Percentiles rank a stretch among this genome's conserved stretches.
phyloP scores from a whole-genome alignment of 352 stramenopile species.

The Globisporangium yorkense region DNA sequence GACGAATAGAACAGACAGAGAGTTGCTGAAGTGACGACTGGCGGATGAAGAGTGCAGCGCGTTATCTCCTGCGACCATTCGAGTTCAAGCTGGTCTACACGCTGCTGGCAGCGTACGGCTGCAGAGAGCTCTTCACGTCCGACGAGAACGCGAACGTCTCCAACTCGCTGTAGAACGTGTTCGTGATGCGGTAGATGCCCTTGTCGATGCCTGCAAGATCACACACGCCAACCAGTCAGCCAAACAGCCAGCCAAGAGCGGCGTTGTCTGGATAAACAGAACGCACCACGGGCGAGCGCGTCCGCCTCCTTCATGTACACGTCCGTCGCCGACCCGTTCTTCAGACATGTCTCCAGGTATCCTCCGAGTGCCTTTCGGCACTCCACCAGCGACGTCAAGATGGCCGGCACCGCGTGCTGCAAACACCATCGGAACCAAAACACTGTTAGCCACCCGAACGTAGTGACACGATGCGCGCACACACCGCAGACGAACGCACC shows the following conservation, averaged over 20 bases:
- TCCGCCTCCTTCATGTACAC: slow-evolving; percentile 59
- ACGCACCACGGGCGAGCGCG: slow-evolving; percentile 35
- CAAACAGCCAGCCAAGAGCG: too few relatives aligned
- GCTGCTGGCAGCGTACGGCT: slow-evolving; percentile 38
- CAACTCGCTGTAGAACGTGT: slow-evolving; percentile 59
- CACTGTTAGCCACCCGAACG: not conserved
- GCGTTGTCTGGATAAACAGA: not conserved
- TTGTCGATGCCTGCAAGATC: slow-evolving; percentile 50
- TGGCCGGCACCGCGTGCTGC: slow-evolving; percentile 62
- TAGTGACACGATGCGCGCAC: not conserved
- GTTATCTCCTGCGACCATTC: not conserved
- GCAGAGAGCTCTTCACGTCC: slow-evolving; percentile 38
- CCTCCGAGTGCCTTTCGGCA: slow-evolving; percentile 53
- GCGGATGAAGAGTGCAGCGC: too few relatives aligned
- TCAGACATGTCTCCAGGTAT: slow-evolving; percentile 69
- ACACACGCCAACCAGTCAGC: not conserved
- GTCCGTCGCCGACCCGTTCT: slow-evolving; percentile 49
- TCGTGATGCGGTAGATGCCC: slow-evolving; percentile 72
- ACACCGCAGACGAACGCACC: slow-evolving; percentile 22
- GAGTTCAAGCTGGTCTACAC: slow-evolving; percentile 17
- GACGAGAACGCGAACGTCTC: slow-evolving; percentile 47
- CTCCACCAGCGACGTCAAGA: slow-evolving; percentile 61
- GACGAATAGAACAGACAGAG: not conserved
- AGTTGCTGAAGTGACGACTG: not conserved
- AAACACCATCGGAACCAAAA: not conserved